Evolutionary conservation across 805 yeast species (phyloP).

Genomic region (Yamadazyma insecticola): DNA sequence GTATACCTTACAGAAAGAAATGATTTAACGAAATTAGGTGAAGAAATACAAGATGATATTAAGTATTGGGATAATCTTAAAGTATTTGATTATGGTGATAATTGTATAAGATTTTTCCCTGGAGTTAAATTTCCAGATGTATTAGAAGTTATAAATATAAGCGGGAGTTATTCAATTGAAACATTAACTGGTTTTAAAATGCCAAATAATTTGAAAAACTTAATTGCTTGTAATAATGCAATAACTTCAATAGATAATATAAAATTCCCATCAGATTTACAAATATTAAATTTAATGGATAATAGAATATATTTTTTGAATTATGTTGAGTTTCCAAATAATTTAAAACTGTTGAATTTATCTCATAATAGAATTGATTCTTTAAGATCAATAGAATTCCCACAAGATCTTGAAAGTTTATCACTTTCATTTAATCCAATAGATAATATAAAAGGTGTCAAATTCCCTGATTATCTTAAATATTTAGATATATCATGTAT

Average conservation of each 20-base stretch:
- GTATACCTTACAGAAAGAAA: constrained; percentile 29
- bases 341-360: constrained; percentile 26
- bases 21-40: constrained; percentile 27
- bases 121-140: constrained; percentile 37
- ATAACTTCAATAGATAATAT: constrained; percentile 32
- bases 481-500: constrained; percentile 37
- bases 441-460: constrained; percentile 37
- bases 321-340: constrained; percentile 34
- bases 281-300: constrained; percentile 29
- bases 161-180: constrained; percentile 36
- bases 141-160: constrained; percentile 32
- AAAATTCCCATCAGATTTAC: constrained; percentile 28
- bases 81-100: constrained; percentile 34
- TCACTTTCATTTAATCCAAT: constrained; percentile 36
- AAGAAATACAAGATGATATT: constrained; percentile 35
- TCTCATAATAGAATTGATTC: constrained; percentile 38
- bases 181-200: constrained; percentile 36
- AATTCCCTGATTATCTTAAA: constrained; percentile 33
- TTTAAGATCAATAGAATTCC: constrained; percentile 33
- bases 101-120: constrained; percentile 33
- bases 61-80: constrained; percentile 28
- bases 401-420: constrained; percentile 24
- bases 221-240: constrained; percentile 31
- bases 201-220: constrained; percentile 25
- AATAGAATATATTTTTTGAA: constrained; percentile 36